phyloP scores from a whole-genome alignment of 2,329 filamentous ascomycete genomes.

The Nemania abortiva region DNA sequence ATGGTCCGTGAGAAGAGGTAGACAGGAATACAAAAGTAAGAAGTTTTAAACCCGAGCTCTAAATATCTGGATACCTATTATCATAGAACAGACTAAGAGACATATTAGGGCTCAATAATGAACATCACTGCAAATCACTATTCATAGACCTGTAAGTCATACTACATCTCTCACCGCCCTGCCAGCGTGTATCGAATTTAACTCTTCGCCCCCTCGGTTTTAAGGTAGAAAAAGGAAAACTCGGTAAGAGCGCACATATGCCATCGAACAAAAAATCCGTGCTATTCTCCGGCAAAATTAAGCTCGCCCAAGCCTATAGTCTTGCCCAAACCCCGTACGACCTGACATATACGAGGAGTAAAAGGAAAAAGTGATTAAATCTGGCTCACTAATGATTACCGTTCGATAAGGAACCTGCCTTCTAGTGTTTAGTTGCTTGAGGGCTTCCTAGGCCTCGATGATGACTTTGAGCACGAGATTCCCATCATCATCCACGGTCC shows the following conservation, averaged over 20 bases:
- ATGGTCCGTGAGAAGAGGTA: conserved; percentile 24
- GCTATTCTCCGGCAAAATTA: neutral
- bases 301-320: neutral
- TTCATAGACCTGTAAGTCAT: neutral
- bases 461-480: conserved; percentile 80
- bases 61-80: neutral
- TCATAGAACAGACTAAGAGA: neutral
- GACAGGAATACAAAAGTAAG: conserved; percentile 24
- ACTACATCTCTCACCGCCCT: neutral
- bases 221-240: conserved; percentile 7
- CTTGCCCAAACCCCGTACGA: neutral
- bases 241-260: neutral
- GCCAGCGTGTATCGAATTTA: conserved; percentile 9
- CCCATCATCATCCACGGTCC: conserved; percentile 74
- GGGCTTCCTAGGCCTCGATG: conserved; percentile 62
- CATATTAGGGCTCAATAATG: neutral
- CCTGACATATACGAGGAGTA: neutral
- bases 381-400: neutral
- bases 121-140: neutral
- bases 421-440: neutral
- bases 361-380: neutral
- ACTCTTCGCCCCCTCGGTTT: neutral
- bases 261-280: neutral
- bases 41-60: conserved; percentile 18
- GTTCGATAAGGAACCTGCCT: neutral